A percentile compares a stretch with the other conserved stretches of the same genome.
phyloP scores from a whole-genome alignment of 2,329 filamentous ascomycete species.

The Aspergillus uvarum region DNA sequence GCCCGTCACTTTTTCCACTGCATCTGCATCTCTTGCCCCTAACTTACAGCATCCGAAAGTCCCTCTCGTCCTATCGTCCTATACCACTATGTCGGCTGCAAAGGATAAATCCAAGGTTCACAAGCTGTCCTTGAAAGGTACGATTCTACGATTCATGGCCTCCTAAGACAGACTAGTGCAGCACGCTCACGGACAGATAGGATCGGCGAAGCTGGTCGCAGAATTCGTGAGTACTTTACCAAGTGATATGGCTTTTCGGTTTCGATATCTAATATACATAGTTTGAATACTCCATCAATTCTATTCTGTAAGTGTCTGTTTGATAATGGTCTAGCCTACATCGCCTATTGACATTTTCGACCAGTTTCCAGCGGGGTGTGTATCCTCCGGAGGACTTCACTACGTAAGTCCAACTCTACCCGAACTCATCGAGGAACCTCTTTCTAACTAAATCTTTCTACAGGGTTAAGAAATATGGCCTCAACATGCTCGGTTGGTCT shows the following conservation, averaged over 20 bases:
- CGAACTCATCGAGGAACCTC: not conserved
- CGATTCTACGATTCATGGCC: slow-evolving; percentile 16
- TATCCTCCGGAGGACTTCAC: slow-evolving; percentile 97
- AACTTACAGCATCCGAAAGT: not conserved
- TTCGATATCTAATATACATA: slow-evolving; percentile 31
- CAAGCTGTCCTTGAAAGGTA: slow-evolving; percentile 70
- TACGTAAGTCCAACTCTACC: slow-evolving; percentile 57
- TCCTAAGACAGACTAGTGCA: not conserved
- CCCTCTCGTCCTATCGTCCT: not conserved
- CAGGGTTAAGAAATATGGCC: slow-evolving; percentile 95
- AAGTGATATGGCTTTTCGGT: not conserved
- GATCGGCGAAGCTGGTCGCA: slow-evolving; percentile 80
- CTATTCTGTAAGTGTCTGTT: slow-evolving; percentile 70
- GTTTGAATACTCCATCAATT: slow-evolving; percentile 98
- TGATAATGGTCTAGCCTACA: not conserved
- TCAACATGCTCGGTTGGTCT: slow-evolving; percentile 82
- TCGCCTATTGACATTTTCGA: slow-evolving; percentile 13
- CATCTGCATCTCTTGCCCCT: not conserved
- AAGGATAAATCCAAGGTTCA: slow-evolving; percentile 83
- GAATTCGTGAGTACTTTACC: slow-evolving; percentile 72
- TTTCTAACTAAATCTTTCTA: slow-evolving; percentile 4
- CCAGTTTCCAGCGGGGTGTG: slow-evolving; percentile 76
- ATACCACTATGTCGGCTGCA: slow-evolving; percentile 44
- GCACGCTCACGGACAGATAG: slow-evolving; percentile 43
- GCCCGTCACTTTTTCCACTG: slow-evolving; percentile 9